phyloP scores from a whole-genome alignment of 2,329 filamentous ascomycete species.

The Paecilomyces fulvus region DNA sequence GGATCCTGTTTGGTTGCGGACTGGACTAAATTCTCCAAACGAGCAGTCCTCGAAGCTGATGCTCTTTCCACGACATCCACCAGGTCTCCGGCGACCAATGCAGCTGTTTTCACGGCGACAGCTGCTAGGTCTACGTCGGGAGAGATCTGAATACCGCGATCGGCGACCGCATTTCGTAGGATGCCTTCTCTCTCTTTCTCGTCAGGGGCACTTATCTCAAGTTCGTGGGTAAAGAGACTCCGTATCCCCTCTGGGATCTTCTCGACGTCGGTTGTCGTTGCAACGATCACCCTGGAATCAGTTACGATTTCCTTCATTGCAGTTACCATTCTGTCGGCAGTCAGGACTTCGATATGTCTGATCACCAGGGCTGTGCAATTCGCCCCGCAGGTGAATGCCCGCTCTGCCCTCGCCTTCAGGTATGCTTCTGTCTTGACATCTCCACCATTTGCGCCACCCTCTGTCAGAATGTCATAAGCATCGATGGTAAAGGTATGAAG shows the following conservation, averaged over 20 bases:
- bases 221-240: conserved; percentile 87
- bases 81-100: conserved; percentile 85
- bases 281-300: conserved; percentile 75
- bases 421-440: conserved; percentile 94
- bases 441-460: conserved; percentile 74
- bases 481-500: conserved; percentile 84
- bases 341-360: conserved; percentile 81
- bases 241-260: conserved; percentile 86
- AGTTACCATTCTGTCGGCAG: conserved; percentile 79
- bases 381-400: conserved; percentile 79
- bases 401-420: conserved; percentile 75
- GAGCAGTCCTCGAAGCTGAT: conserved; percentile 63
- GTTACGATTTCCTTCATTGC: conserved; percentile 75
- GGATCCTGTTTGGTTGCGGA: conserved; percentile 19
- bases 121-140: conserved; percentile 74
- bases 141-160: conserved; percentile 67
- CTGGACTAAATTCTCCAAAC: conserved; percentile 63
- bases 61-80: conserved; percentile 92
- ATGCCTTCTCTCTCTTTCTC: conserved; percentile 88
- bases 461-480: conserved; percentile 88
- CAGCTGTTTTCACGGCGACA: conserved; percentile 90
- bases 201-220: conserved; percentile 88
- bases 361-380: conserved; percentile 79
- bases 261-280: conserved; percentile 91
- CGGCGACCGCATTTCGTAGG: conserved; percentile 66